Evolutionary conservation across 306 rosid genomes (phyloP), one percentile per base, ranked within the genome.

Genomic region (Cucurbita moschata): DNA sequence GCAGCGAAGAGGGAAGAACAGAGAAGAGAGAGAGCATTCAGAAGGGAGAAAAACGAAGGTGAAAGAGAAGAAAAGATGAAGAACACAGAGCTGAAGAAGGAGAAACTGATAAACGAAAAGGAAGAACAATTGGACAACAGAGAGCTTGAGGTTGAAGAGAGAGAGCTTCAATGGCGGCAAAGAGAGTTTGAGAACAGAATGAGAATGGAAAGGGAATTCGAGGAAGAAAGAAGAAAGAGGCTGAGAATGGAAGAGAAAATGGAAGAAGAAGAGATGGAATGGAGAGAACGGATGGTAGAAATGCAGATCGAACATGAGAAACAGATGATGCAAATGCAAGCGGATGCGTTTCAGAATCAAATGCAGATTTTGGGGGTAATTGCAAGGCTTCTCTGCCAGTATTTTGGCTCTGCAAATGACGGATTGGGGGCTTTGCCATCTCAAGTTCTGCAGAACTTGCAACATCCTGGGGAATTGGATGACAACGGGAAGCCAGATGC

Each of bases 291-390:
- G 79, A 86, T 90, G 89, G 75, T 88, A 67, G 87, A 82, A 0
- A 77, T 93, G 97, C 98, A 90, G 83, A 82, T 93, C 58, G 93
- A 90, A 30, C 97, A 93, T 30, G 98, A 93, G 83, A 89, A 88
- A 77, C 96, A 89, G 67, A 87, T 87, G 92, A 87, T 87, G 96
- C 96, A 88, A 78, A 78, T 88, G 90, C 96, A 90, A n/a, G 90
- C 90, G 0, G 93, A 90, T 73, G 93, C 96, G 0, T 87, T 91
- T 76, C 96, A 93, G 82, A 88, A 86, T 63, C 96, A 93, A 79
- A 90, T 93, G 96, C 96, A 90, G 86, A 77, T 90, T 64, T 85
- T 90, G 19, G 96, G 96, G 46, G 84, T 88, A 70, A 86, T 87
- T 88, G 86, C 96, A 8, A 72, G 98, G 53, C 77, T 93, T 13